Evolutionary conservation across 345 rosid species (phyloP), one percentile per base, ranked within the genome.

Genomic region (Geranium brycei): DNA sequence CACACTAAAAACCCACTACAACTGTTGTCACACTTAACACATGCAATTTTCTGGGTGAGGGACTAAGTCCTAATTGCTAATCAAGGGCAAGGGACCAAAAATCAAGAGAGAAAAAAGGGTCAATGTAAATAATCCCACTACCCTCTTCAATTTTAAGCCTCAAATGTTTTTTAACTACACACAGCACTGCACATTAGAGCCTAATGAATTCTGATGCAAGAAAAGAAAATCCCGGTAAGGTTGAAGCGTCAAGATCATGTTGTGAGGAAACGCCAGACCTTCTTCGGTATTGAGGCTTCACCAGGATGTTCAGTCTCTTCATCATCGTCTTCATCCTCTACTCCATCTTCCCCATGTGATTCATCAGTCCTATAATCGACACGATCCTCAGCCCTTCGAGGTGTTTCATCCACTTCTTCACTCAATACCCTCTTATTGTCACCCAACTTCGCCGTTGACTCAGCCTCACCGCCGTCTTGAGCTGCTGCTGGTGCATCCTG

Each of bases 231-330:
- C 28, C 28, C 28, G 28, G 28, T 23, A 23, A 23, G 28, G 28
- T 23, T 23, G 28, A 38, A 38, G 47, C 47, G 11, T 38, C 47
- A 38, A 23, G 63, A 40, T 73, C 72, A 93, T 7, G 95, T 88
- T 17, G 97, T 90, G 76, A 90, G 78, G 76, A 93, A 88, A 31
- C 82, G 85, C 99, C 99, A 93, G 0, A 90, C 84, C 85, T 90
- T 93, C 85, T 90, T 93, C 59, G 91, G 87, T 2, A 93, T 72
- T 5, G 99, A 90, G 58, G 7, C 87, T 70, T 90, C 87, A 23
- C 95, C 95, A 0, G 92, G 95, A 72, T 81, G 96, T 76, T 77
- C 81, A 13, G 64, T 61, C 64, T 87, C 95, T 6, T 79, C 81
- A 13, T 79, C 87, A 17, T 82, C 81, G 7, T 76, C 89, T 13